A percentile compares a stretch with the other conserved stretches of the same genome.
Conservation (phyloP, 1,284 basidiomycete species). For the Coniferiporia sulphurascens region DNA sequence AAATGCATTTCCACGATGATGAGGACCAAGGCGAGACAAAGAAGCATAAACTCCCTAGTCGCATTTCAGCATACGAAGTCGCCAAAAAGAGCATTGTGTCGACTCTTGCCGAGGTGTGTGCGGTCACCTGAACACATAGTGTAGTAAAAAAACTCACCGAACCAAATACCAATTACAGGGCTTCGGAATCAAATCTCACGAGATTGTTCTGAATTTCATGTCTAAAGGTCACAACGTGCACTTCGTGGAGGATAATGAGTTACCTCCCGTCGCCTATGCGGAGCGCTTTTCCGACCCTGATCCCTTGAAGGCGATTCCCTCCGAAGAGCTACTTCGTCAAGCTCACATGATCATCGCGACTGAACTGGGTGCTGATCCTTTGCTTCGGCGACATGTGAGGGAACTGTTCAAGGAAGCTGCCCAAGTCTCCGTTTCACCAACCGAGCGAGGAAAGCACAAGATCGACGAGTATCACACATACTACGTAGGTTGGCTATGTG, state of each 20-base stretch:
- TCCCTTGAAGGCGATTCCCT: conserved; percentile 45
- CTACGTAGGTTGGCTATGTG: conserved; percentile 57
- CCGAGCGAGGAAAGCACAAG: conserved; percentile 85
- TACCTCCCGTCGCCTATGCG: conserved; percentile 67
- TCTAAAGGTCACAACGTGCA: conserved; percentile 47
- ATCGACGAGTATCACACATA: conserved; percentile 90
- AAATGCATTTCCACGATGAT: conserved; percentile 68
- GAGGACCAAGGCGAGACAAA: conserved; percentile 46
- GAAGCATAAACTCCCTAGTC: conserved; percentile 79
- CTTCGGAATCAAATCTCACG: conserved; percentile 74
- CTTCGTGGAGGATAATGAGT: conserved; percentile 75
- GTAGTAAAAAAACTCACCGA: no score
- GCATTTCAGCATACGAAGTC: conserved; percentile 83
- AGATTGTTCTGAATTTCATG: conserved; percentile 79
- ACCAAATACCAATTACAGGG: conserved; percentile 38
- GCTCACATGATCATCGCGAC: conserved; percentile 86
- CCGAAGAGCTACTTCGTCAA: conserved; percentile 63
- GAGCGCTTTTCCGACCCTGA: conserved; percentile 76
- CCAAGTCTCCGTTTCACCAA: conserved; percentile 80
- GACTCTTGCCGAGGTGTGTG: conserved; percentile 68
- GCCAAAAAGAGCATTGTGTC: conserved; percentile 76
- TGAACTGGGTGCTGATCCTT: conserved; percentile 91
- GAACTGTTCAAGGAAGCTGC: conserved; percentile 76
- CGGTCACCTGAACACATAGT: background rate
- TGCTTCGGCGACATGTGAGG: conserved; percentile 79